These are phyloP conservation scores for Polytolypa hystricis DNA, from an alignment of 2,329 filamentous ascomycete species.

Conservation along the genomic window DNA sequence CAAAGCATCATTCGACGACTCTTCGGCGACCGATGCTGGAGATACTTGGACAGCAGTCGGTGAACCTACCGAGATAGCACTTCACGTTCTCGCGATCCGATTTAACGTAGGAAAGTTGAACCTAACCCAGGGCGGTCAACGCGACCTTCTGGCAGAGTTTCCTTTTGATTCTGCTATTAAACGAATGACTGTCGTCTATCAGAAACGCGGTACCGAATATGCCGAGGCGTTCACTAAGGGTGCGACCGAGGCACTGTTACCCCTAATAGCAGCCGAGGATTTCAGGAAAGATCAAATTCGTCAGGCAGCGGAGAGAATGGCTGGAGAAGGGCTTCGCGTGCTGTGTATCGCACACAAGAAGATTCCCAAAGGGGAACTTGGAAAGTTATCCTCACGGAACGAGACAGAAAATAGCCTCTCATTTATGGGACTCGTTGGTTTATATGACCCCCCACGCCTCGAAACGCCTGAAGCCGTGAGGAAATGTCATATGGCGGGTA, in stretches of 20 bases:
- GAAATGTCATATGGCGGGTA: conserved; percentile 57
- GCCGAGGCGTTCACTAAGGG: conserved; percentile 29
- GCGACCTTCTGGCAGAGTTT: conserved; percentile 49
- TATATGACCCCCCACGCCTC: conserved; percentile 68
- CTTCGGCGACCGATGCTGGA: conserved; percentile 16
- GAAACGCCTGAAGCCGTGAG: conserved; percentile 60
- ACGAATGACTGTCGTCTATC: conserved; percentile 57
- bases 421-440: conserved; percentile 64
- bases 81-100: conserved; percentile 56
- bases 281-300: conserved; percentile 44
- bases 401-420: conserved; percentile 52
- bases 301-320: conserved; percentile 51
- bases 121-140: conserved; percentile 32
- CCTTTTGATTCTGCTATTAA: conserved; percentile 60
- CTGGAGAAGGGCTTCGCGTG: conserved; percentile 51
- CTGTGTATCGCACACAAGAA: conserved; percentile 29
- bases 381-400: conserved; percentile 41
- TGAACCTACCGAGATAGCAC: conserved; percentile 56
- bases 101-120: conserved; percentile 45
- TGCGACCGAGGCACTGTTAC: conserved; percentile 53
- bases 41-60: conserved; percentile 47
- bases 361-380: conserved; percentile 27
- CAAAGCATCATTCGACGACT: conserved; percentile 9
- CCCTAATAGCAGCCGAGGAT: conserved; percentile 45
- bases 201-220: conserved; percentile 6